Base-by-base conservation (phyloP, 2,329 filamentous ascomycete species). In the Exophiala calicioides region DNA sequence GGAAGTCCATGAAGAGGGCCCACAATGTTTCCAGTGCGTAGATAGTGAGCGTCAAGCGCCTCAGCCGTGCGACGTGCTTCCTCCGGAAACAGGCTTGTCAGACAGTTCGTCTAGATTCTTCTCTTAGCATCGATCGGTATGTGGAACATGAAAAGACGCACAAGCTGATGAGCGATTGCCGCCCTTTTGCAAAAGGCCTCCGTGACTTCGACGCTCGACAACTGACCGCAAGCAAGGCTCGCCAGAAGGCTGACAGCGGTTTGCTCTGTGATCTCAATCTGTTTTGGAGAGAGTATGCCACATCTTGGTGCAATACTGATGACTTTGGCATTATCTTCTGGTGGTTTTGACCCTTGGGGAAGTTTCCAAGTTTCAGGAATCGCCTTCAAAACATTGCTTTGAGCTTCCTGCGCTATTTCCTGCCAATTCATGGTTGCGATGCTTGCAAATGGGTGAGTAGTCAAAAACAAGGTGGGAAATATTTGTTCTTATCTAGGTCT, bases 131-230 rank as follows among this genome's bases (percentile, higher is more conserved):
- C 3, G 27, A 21, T 6, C 23, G 15, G 16, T 18, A 29, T 18
- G 13, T 23, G 15, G n/a, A n/a, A 9, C 34, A 2, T n/a, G 15
- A 29, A 7, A 18, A 21, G n/a, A 43, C 18, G 6, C 19, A 34
- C 10, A 27, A 13, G 43, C 34, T 55, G 48, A 35, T 55, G 52
- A 1, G 78, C 78, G 18, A 81, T 62, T 5, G 62, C 76, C 12
- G 79, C 79, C 30, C 79, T 67, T 34, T 74, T 68, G 32, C 81
- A 65, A 59, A 81, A 82, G 1, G 78, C 79, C 27, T 68, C 72
- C 2, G 69, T 71, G 3, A 81, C 75, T 12, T 66, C 60, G 1
- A 64, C 65, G 20, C 71, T 66, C 10, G 67, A 71, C 13, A 76
- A 57, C 37, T 69, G 62, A 5, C 72, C 71, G 3, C 63, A 65